These are phyloP conservation scores for Emericellopsis cladophorae DNA, from an alignment of 2,329 filamentous ascomycete species.

Conservation along the genomic window DNA sequence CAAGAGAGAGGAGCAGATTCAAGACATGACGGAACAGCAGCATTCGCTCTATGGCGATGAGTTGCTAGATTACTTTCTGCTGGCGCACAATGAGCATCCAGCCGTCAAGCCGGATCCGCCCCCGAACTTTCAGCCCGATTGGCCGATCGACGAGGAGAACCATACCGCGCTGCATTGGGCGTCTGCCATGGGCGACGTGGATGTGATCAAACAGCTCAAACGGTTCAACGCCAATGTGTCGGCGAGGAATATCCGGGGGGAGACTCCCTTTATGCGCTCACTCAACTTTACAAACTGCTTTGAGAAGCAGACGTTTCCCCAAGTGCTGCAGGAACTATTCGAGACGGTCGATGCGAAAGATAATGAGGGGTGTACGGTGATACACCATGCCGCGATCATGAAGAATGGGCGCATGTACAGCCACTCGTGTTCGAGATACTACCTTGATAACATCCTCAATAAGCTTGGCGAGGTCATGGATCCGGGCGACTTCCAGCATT, in stretches of 20 bases:
- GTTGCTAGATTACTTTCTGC: constrained; percentile 90
- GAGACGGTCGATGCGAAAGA: constrained; percentile 72
- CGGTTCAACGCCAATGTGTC: constrained; percentile 65
- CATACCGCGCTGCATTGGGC: constrained; percentile 96
- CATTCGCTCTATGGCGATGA: constrained; percentile 89
- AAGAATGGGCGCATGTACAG: constrained; percentile 72
- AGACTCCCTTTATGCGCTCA: constrained; percentile 88
- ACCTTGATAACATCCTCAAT: constrained; percentile 82
- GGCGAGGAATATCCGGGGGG: constrained; percentile 58
- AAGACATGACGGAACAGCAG: constrained; percentile 62
- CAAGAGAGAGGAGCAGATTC: constrained; percentile 54
- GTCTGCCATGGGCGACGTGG: constrained; percentile 90
- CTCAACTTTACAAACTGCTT: constrained; percentile 96
- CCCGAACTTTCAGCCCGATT: constrained; percentile 75
- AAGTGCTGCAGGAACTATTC: constrained; percentile 71
- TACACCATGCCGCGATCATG: constrained; percentile 87
- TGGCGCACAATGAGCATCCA: constrained; percentile 58
- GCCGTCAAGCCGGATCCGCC: constrained; percentile 68
- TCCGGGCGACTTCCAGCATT: constrained; percentile 59
- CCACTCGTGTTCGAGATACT: constrained; percentile 82
- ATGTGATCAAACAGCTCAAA: constrained; percentile 80
- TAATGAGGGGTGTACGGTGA: constrained; percentile 71
- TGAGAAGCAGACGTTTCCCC: constrained; percentile 83
- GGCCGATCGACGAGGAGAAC: constrained; percentile 82
- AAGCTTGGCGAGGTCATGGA: constrained; percentile 70